Conservation (phyloP, 805 yeast species). For the Ogataea henricii region DNA sequence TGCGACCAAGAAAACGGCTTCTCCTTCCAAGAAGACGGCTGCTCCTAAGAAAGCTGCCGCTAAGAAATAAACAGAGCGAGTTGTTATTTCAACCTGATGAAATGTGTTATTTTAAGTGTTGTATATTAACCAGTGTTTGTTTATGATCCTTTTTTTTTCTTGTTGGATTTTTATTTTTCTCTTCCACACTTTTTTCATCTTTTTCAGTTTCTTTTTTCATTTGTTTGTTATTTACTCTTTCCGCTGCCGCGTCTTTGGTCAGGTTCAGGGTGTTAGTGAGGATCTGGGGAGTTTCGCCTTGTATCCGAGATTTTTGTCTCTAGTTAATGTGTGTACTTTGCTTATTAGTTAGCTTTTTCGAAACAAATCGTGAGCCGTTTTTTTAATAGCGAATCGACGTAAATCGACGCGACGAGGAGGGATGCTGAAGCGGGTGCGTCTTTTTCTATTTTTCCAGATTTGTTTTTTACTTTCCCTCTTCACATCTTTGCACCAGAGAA, state of each 20-base stretch:
- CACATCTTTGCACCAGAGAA: not conserved
- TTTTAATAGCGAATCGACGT: not conserved
- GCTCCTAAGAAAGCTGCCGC: conserved; percentile 6
- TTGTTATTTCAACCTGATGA: not conserved
- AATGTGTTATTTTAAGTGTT: conserved; percentile 6
- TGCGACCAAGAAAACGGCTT: conserved; percentile 19
- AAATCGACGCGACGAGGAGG: too few relatives aligned
- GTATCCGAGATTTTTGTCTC: not conserved
- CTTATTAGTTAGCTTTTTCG: not conserved
- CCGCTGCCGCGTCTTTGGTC: conserved; percentile 1
- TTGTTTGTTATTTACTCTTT: not conserved
- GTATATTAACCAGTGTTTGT: conserved; percentile 15
- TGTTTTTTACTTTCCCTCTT: not conserved
- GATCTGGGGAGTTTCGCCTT: not conserved
- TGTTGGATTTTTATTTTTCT: not conserved
- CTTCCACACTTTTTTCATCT: not conserved
- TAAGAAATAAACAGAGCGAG: conserved; percentile 10
- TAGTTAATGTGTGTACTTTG: not conserved
- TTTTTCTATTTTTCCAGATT: too few relatives aligned
- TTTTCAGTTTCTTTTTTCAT: not conserved
- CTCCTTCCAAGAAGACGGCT: conserved; percentile 18
- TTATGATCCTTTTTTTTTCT: conserved; percentile 3
- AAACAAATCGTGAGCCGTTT: not conserved
- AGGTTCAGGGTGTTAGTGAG: not conserved
- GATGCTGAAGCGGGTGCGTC: too few relatives aligned